Conservation (phyloP, 192 early-diverging fungal genomes). For the Diversispora epigaea region DNA sequence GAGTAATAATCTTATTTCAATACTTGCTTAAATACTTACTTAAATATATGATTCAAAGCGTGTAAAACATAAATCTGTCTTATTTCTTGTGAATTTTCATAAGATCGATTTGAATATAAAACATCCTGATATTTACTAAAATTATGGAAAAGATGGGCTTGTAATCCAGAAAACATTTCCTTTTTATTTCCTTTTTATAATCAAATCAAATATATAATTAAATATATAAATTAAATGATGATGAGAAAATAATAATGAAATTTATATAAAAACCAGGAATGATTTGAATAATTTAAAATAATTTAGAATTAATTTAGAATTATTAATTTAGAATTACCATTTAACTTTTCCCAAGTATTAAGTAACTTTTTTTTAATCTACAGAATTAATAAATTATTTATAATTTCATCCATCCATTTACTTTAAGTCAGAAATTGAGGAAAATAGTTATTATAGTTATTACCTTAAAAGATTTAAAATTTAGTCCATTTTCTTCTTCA, state of each 20-base stretch:
- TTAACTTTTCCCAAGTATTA: background rate
- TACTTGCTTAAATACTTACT: slow-evolving; percentile 42
- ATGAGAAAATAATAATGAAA: background rate
- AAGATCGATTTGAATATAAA: slow-evolving; percentile 61
- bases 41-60: slow-evolving; percentile 87
- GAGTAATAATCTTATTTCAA: background rate
- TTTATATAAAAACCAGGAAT: no score
- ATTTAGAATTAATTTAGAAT: background rate
- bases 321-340: background rate
- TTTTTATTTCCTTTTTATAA: slow-evolving; percentile 29
- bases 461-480: background rate
- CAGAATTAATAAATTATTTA: background rate
- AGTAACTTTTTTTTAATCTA: background rate
- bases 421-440: no score
- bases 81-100: slow-evolving; percentile 67
- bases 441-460: background rate
- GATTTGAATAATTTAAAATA: background rate
- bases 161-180: slow-evolving; percentile 54
- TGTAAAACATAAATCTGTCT: slow-evolving; percentile 77
- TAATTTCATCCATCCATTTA: background rate
- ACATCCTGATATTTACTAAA: slow-evolving; percentile 80
- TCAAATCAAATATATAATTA: background rate
- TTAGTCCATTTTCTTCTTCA: background rate
- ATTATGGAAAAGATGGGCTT: slow-evolving; percentile 57
- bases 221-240: background rate